Conservation (phyloP, 257 asterid species). For the Nicotiana noctiflora region DNA sequence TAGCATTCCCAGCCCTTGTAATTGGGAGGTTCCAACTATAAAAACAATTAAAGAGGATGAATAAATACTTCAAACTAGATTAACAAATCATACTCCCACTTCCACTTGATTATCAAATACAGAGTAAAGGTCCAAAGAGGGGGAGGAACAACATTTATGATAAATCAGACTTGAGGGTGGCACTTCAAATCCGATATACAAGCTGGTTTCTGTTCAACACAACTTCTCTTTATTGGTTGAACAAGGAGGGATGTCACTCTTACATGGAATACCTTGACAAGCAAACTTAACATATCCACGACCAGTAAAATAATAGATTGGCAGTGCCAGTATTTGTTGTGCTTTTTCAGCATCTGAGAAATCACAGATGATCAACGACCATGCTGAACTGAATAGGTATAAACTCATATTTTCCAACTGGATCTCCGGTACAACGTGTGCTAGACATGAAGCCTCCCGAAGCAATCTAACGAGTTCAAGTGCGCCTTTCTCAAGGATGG, state of each 20-base stretch:
- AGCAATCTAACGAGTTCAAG: neutral
- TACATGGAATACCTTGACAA: neutral
- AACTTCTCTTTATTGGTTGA: neutral
- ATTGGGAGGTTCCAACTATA: too few species aligned
- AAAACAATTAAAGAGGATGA: too few species aligned
- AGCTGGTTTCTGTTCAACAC: neutral
- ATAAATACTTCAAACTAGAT: too few species aligned
- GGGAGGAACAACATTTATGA: neutral
- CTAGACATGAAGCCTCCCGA: neutral
- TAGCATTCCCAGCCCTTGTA: too few species aligned
- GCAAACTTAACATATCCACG: neutral
- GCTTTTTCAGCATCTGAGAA: neutral
- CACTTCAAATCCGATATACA: neutral
- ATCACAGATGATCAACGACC: neutral
- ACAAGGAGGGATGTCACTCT: neutral
- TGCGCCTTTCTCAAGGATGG: neutral
- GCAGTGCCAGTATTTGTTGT: neutral
- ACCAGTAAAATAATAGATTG: neutral
- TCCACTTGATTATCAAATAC: too few species aligned
- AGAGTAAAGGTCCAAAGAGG: neutral
- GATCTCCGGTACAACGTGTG: neutral
- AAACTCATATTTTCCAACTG: neutral
- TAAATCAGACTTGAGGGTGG: neutral
- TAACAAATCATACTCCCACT: too few species aligned
- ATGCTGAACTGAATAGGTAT: neutral